Conservation (phyloP, 2,329 filamentous ascomycete genomes). For the Xylaria sp. region DNA sequence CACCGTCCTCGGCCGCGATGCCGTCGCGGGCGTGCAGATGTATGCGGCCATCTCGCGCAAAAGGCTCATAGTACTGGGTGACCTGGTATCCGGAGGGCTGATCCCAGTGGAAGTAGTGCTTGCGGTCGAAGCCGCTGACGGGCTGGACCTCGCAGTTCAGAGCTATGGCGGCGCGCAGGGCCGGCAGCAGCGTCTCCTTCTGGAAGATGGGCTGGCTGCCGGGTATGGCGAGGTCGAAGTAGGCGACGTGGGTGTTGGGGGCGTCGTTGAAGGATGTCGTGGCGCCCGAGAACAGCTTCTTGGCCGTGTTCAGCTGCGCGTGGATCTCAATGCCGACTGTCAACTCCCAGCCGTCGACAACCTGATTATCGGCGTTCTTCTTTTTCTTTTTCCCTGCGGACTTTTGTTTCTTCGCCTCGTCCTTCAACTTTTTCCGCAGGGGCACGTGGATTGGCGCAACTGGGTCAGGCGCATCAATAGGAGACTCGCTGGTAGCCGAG, state of each 20-base stretch:
- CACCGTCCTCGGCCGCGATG: slow-evolving; percentile 78
- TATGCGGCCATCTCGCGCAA: slow-evolving; percentile 77
- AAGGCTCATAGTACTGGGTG: slow-evolving; percentile 89
- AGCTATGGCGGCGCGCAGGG: slow-evolving; percentile 87
- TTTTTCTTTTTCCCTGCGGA: slow-evolving; percentile 57
- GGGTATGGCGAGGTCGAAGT: slow-evolving; percentile 90
- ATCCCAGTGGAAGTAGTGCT: slow-evolving; percentile 99
- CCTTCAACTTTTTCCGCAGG: slow-evolving; percentile 78
- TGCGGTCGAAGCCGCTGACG: slow-evolving; percentile 88
- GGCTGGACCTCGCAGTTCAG: slow-evolving; percentile 82
- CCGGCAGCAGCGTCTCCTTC: slow-evolving; percentile 82
- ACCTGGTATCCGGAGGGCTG: slow-evolving; percentile 97
- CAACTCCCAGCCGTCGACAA: slow-evolving; percentile 82
- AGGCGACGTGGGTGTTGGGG: slow-evolving; percentile 87
- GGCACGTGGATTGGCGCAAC: slow-evolving; percentile 54
- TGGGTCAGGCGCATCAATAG: slow-evolving; percentile 39
- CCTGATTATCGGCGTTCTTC: slow-evolving; percentile 60
- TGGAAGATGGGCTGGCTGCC: slow-evolving; percentile 91
- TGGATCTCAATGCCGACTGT: slow-evolving; percentile 98
- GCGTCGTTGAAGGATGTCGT: slow-evolving; percentile 72
- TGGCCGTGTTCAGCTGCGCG: slow-evolving; percentile 88
- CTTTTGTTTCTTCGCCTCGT: slow-evolving; percentile 67
- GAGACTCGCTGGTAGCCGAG: slow-evolving; percentile 44
- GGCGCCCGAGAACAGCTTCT: slow-evolving; percentile 88
- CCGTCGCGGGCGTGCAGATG: slow-evolving; percentile 79